Evolutionary conservation across 169 alveolate species (phyloP).

Genomic region (Plasmodium reichenowi): DNA sequence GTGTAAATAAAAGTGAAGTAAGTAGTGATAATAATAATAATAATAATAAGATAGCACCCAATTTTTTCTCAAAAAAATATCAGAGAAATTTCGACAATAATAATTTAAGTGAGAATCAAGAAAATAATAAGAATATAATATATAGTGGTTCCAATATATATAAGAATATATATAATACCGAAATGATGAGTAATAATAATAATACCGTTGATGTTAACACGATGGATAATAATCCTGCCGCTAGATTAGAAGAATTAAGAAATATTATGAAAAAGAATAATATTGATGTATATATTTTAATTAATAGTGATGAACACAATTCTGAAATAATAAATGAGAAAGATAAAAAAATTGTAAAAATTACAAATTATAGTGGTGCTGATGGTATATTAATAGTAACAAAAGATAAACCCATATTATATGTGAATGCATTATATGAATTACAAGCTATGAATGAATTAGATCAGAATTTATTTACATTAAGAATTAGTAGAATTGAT

Average conservation of each 20-base stretch:
- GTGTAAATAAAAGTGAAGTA: background rate
- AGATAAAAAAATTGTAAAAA: constrained; percentile 55
- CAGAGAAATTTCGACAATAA: background rate
- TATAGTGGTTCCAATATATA: background rate
- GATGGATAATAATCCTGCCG: background rate
- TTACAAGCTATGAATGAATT: constrained; percentile 69
- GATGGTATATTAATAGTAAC: constrained; percentile 69
- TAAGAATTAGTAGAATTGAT: constrained; percentile 16
- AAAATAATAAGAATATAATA: background rate
- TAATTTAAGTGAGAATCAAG: constrained; percentile 1
- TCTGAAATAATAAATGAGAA: constrained; percentile 70
- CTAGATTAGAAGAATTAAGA: constrained; percentile 27
- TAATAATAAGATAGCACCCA: background rate
- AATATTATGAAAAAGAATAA: constrained; percentile 38
- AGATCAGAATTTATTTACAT: constrained; percentile 27
- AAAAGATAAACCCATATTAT: constrained; percentile 26
- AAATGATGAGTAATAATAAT: background rate
- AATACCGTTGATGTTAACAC: background rate
- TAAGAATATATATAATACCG: background rate
- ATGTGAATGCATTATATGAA: constrained; percentile 66
- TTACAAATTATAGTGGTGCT: constrained; percentile 61
- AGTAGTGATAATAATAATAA: background rate
- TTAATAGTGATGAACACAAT: constrained; percentile 76
- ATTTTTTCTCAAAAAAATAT: background rate
- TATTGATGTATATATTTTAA: constrained; percentile 65